Percentiles rank a stretch among this genome's conserved stretches.
Conservation (phyloP, 495 filamentous ascomycete genomes). For the Lasiosphaeria hispida region DNA sequence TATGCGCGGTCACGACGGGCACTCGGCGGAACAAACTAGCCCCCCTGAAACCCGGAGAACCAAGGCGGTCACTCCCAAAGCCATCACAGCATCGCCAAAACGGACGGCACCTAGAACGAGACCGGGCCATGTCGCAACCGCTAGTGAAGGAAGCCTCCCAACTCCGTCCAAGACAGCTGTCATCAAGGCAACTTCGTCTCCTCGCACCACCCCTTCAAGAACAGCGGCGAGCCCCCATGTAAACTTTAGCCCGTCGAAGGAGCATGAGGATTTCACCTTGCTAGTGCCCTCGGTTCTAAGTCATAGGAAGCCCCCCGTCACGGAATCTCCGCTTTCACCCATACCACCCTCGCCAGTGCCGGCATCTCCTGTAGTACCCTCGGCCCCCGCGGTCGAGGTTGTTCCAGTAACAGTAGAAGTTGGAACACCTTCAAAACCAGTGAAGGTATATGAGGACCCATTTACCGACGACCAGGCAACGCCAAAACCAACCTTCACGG, state of each 20-base stretch:
- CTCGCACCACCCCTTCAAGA: constrained; percentile 41
- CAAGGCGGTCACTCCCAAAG: constrained; percentile 41
- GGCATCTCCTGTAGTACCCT: constrained; percentile 6
- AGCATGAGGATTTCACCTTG: constrained; percentile 53
- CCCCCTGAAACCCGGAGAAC: constrained; percentile 34
- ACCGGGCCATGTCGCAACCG: constrained; percentile 43
- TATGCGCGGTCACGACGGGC: constrained; percentile 46
- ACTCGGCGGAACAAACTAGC: constrained; percentile 41
- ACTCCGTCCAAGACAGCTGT: constrained; percentile 33
- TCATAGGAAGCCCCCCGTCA: constrained; percentile 17
- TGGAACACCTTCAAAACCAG: constrained; percentile 36
- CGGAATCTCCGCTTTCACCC: constrained; percentile 10
- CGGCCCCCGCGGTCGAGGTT: constrained; percentile 17
- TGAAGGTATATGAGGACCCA: constrained; percentile 62
- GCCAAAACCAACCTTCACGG: constrained; percentile 39
- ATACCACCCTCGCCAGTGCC: constrained; percentile 17
- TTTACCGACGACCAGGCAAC: constrained; percentile 49
- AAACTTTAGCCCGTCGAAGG: constrained; percentile 31
- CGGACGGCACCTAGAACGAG: constrained; percentile 41
- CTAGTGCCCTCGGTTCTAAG: constrained; percentile 38
- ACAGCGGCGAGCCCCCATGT: constrained; percentile 16
- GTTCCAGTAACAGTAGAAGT: constrained; percentile 14
- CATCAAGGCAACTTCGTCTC: constrained; percentile 30
- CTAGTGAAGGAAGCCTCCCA: constrained; percentile 41
- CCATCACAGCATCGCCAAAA: constrained; percentile 40